A percentile compares a stretch with the other conserved stretches of the same genome.
phyloP scores from a whole-genome alignment of 768 basidiomycete genomes.

The Tulasnella sp. region DNA sequence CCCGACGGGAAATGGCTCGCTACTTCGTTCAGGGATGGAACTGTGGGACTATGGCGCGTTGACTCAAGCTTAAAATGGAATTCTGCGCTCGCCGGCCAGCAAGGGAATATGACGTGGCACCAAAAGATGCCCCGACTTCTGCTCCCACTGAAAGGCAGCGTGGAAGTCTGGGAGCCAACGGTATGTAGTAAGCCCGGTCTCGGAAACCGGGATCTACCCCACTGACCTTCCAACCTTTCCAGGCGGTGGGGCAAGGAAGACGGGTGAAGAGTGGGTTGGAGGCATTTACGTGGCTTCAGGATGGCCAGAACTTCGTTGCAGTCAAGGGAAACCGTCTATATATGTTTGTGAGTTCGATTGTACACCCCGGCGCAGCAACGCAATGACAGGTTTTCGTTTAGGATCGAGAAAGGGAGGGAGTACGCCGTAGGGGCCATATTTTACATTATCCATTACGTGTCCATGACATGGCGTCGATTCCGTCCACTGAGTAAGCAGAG shows the following conservation, averaged over 20 bases:
- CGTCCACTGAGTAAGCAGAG: neutral
- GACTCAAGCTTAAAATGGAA: conserved; percentile 46
- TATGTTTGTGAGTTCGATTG: neutral
- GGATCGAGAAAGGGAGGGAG: neutral
- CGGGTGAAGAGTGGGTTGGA: conserved; percentile 49
- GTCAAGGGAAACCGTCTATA: conserved; percentile 54
- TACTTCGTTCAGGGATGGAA: conserved; percentile 49
- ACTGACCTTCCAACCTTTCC: conserved; percentile 22
- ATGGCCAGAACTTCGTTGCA: conserved; percentile 57
- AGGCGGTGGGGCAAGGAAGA: conserved; percentile 60
- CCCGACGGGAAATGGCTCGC: conserved; percentile 67
- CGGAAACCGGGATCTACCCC: too few species aligned
- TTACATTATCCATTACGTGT: neutral
- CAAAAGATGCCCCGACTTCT: conserved; percentile 60
- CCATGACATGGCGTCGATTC: neutral
- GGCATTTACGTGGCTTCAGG: conserved; percentile 60
- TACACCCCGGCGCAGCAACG: neutral
- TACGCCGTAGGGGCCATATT: neutral
- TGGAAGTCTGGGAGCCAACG: conserved; percentile 62
- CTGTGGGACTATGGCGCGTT: conserved; percentile 6
- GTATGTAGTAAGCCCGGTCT: conserved; percentile 32
- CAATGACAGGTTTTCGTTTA: neutral
- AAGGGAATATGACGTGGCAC: conserved; percentile 62
- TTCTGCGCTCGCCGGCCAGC: conserved; percentile 53
- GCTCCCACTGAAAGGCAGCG: conserved; percentile 53